Evolutionary conservation across 2,329 filamentous ascomycete species (phyloP).

Genomic region (Fusarium palustre): DNA sequence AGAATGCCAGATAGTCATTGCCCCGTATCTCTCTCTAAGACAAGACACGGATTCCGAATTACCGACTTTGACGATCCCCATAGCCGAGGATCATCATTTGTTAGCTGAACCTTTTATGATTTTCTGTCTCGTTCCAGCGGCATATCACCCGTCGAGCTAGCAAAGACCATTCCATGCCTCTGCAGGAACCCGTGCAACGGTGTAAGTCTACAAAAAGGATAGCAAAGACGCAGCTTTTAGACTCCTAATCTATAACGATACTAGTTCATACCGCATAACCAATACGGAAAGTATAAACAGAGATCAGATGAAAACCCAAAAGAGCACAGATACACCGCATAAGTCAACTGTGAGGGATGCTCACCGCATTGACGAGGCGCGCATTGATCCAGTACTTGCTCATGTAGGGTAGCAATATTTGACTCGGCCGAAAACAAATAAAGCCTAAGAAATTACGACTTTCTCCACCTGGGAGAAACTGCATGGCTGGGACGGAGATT

Average conservation of each 20-base stretch:
- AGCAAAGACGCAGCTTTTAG: not conserved
- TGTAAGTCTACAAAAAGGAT: not conserved
- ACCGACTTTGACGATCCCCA: not conserved
- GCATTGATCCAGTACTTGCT: not conserved
- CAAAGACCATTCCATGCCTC: not conserved
- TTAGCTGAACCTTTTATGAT: not conserved
- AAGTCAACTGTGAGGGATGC: not conserved
- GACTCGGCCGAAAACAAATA: constrained; percentile 31
- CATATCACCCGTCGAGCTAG: not conserved
- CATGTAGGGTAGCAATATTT: constrained; percentile 32
- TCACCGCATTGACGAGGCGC: constrained; percentile 5
- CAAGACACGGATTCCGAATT: not conserved
- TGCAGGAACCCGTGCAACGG: constrained; percentile 7
- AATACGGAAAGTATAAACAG: not conserved
- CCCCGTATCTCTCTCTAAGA: not conserved
- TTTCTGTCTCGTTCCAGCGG: not conserved
- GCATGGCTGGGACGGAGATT: constrained; percentile 35
- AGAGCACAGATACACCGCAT: not conserved
- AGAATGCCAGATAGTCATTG: constrained; percentile 5
- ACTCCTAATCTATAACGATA: not conserved
- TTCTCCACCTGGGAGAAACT: constrained; percentile 17
- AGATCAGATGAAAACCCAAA: not conserved
- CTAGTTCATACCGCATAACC: not conserved
- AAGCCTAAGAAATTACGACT: constrained; percentile 22
- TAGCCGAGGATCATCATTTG: not conserved